phyloP scores from a whole-genome alignment of 1,284 basidiomycete genomes.

The Ceratobasidium theobromae region DNA sequence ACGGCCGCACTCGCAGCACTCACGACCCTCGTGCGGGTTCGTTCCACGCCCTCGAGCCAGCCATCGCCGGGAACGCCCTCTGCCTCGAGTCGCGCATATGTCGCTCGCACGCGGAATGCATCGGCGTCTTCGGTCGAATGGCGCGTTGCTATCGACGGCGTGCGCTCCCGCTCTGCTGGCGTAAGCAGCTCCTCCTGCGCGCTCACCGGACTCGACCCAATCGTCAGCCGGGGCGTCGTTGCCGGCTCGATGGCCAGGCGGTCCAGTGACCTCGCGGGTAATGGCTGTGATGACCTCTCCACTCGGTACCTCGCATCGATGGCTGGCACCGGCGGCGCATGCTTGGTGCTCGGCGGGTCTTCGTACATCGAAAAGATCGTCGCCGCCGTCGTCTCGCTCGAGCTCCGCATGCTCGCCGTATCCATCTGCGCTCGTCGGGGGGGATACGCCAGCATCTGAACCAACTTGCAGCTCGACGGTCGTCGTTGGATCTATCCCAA shows the following conservation, averaged over 20 bases:
- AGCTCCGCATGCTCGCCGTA: conserved; percentile 31
- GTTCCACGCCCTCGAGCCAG: conserved; percentile 50
- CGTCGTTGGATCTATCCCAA: too few relatives aligned
- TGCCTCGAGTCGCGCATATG: conserved; percentile 82
- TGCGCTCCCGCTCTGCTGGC: too few relatives aligned
- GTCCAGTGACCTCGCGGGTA: not conserved
- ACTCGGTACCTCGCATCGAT: conserved; percentile 18
- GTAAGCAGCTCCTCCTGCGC: not conserved
- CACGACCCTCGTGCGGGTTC: conserved; percentile 78
- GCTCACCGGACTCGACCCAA: conserved; percentile 30
- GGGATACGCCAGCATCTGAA: not conserved
- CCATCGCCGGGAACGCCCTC: conserved; percentile 60
- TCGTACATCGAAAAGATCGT: conserved; percentile 82
- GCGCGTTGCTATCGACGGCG: too few relatives aligned
- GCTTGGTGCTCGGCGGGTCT: conserved; percentile 40
- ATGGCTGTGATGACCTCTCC: not conserved
- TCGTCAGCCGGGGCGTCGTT: too few relatives aligned
- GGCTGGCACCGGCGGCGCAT: conserved; percentile 26
- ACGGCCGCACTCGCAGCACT: conserved; percentile 31
- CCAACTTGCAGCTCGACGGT: not conserved
- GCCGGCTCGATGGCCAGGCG: too few relatives aligned
- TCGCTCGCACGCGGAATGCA: conserved; percentile 82
- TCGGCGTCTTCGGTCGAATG: conserved; percentile 71
- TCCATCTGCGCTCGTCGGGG: not conserved
- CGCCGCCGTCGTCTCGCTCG: conserved; percentile 63